Percentiles rank a stretch among this genome's conserved stretches.
These are phyloP conservation scores for Trametes sanguinea DNA, from an alignment of 768 basidiomycete genomes.

Conservation along the genomic window DNA sequence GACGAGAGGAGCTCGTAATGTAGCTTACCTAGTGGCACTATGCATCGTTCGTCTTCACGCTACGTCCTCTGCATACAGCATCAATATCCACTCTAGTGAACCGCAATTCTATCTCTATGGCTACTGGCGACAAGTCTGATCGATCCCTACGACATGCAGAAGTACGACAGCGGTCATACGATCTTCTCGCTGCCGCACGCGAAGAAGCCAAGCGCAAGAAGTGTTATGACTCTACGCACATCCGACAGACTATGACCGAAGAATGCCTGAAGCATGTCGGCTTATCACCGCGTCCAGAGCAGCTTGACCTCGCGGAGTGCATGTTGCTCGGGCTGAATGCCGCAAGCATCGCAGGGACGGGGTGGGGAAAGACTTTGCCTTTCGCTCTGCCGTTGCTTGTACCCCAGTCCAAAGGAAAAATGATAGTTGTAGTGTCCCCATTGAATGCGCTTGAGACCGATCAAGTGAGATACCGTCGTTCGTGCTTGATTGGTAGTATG, in stretches of 20 bases:
- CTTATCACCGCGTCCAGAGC: background rate
- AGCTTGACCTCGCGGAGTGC: background rate
- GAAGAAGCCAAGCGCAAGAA: background rate
- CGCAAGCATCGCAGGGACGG: background rate
- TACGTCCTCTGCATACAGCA: too few species aligned
- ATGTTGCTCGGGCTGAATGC: background rate
- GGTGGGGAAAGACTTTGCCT: background rate
- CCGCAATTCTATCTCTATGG: background rate
- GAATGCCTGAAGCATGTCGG: background rate
- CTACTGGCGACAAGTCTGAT: too few species aligned
- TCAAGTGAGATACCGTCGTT: background rate
- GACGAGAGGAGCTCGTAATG: too few species aligned
- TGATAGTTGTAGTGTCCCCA: background rate
- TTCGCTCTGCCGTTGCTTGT: background rate
- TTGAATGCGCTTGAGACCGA: background rate
- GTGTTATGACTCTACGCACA: background rate
- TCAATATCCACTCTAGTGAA: background rate
- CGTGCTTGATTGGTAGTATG: too few species aligned
- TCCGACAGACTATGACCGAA: background rate
- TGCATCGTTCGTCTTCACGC: too few species aligned
- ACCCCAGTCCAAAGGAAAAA: background rate
- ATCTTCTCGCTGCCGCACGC: background rate
- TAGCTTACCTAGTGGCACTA: too few species aligned
- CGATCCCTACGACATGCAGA: too few species aligned
- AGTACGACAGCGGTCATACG: background rate